Percentiles rank a stretch among this genome's conserved stretches.
phyloP scores from a whole-genome alignment of 2,329 filamentous ascomycete species.

The Penicillium sp. region DNA sequence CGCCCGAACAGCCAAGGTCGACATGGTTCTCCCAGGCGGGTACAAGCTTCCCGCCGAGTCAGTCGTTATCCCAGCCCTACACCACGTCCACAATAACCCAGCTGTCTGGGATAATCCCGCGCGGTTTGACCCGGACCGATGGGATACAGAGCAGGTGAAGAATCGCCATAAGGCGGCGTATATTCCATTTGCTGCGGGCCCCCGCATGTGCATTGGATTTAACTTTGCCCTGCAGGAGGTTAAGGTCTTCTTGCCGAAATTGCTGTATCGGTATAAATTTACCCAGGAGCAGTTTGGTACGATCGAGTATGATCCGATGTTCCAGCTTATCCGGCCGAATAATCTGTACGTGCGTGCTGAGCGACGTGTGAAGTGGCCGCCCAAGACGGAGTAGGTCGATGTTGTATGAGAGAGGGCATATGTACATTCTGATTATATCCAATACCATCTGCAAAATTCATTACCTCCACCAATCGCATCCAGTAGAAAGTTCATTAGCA shows the following conservation, averaged over 20 bases:
- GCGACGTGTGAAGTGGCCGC: constrained; percentile 32
- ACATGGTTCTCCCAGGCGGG: constrained; percentile 63
- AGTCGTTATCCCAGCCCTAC: constrained; percentile 58
- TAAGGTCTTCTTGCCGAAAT: constrained; percentile 60
- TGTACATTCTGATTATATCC: neutral
- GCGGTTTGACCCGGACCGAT: constrained; percentile 64
- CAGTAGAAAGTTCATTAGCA: too few species aligned
- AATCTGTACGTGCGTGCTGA: constrained; percentile 32
- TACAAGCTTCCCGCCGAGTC: constrained; percentile 59
- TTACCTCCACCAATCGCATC: too few species aligned
- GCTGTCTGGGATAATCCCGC: constrained; percentile 62
- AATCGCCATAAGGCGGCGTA: constrained; percentile 58
- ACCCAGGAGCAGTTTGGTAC: constrained; percentile 53
- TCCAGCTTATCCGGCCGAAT: constrained; percentile 33
- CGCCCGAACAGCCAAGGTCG: constrained; percentile 59
- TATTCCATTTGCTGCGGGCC: constrained; percentile 63
- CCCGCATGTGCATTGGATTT: constrained; percentile 65
- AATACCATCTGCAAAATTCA: neutral
- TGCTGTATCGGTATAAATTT: constrained; percentile 65
- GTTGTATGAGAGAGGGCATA: neutral
- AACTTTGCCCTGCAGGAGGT: constrained; percentile 67
- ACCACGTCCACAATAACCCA: constrained; percentile 56
- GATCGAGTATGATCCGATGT: constrained; percentile 45
- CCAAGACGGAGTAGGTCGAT: constrained; percentile 11
- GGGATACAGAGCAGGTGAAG: constrained; percentile 58